These are phyloP conservation scores for Craterostigma plantagineum DNA, from an alignment of 257 asterid genomes.

Conservation along the genomic window DNA sequence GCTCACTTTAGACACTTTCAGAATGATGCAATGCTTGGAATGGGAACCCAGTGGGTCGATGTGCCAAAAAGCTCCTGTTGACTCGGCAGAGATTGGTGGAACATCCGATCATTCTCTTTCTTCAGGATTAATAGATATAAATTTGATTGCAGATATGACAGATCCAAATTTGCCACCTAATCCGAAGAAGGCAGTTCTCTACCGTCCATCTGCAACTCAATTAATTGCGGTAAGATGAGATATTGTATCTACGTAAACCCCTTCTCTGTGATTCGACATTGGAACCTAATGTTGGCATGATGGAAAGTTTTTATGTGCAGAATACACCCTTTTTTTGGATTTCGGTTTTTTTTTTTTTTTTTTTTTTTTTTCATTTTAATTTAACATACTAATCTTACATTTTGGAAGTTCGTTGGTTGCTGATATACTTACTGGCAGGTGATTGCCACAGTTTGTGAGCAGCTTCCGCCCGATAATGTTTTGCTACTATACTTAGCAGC, in stretches of 20 bases:
- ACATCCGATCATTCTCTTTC: constrained; percentile 53
- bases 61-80: constrained; percentile 43
- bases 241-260: too few species aligned
- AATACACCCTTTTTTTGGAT: not conserved
- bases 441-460: constrained; percentile 71
- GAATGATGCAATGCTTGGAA: too few species aligned
- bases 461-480: constrained; percentile 71
- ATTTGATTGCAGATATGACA: constrained; percentile 69
- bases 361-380: too few species aligned
- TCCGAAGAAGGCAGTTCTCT: constrained; percentile 74
- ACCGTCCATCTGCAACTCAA: constrained; percentile 79
- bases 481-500: constrained; percentile 74
- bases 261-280: too few species aligned
- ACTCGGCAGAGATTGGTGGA: constrained; percentile 43
- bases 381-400: constrained; percentile 4
- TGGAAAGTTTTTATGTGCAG: constrained; percentile 5
- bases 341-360: not conserved
- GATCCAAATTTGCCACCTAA: constrained; percentile 94
- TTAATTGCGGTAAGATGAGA: constrained; percentile 53
- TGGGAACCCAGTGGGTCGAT: too few species aligned
- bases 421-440: constrained; percentile 25
- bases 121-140: constrained; percentile 81
- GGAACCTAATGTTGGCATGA: constrained; percentile 9
- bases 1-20: too few species aligned
- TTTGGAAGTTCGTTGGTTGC: too few species aligned